Evolutionary conservation across 805 yeast genomes (phyloP), one percentile per base, ranked within the genome.

Genomic region (Starmerella floris): DNA sequence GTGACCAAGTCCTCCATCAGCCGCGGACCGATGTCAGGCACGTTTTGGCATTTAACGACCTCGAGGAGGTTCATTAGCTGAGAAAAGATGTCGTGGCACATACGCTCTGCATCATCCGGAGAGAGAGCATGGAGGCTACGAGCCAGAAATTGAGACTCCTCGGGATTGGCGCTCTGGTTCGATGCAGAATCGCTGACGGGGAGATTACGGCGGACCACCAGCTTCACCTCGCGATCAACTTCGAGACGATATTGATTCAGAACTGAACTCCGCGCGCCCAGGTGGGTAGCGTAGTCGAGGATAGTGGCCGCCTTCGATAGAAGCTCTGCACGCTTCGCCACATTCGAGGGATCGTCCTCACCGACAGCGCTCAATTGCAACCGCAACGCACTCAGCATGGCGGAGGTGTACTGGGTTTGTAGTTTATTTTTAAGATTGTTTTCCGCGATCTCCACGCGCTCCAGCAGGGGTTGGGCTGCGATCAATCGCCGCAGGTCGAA

Each of bases 71-170:
- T 16, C 6, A 25, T 17, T 10, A 44, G 30, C 30, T 37, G 34
- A 3, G 15, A 5, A 26, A 46, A 47, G 17, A 48, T 35, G 15
- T 19, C 19, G 2, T 68, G 59, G 34, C 83, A 58, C 83, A 85
- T 79, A 1, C 62, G 65, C 53, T 81, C 83, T 56, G 85, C 85
- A 45, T 83, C 95, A 13, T 63, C 60, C 0, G 91, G 79, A 0
- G 84, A 68, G 69, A 84, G 68, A 2, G 73, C 70, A 49, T 77
- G 74, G 39, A 91, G 71, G 38, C 66, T 46, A 3, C 64, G 57
- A 1, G 75, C 73, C 17, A 53, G 44, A 10, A 38, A 37, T 37
- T 45, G 51, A n/a, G 42, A 30, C 30, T 39, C 44, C 9, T 43
- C 41, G 15, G 26, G 4, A n/a, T 31, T 28, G n/a, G 27, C 23